phyloP scores from a whole-genome alignment of 1,139 yeast genomes.

The Magnusiomyces ingens region DNA sequence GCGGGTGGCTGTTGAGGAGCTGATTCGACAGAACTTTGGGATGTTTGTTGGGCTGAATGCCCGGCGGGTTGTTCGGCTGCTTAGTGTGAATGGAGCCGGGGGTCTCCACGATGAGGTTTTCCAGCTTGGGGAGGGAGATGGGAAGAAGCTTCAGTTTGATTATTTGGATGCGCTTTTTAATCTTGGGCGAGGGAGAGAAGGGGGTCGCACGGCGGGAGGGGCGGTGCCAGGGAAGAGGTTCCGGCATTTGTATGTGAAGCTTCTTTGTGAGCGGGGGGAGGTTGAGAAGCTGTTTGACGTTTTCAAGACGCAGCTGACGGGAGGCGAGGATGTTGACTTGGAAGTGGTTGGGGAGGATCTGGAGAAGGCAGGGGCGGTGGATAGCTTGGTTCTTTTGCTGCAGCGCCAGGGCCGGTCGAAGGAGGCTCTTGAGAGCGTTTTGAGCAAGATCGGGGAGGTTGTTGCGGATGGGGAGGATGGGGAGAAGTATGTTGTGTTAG shows the following conservation, averaged over 20 bases:
- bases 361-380: conserved; percentile 25
- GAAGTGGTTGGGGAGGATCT: conserved; percentile 29
- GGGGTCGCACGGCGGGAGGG: conserved; percentile 16
- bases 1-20: conserved; percentile 19
- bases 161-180: conserved; percentile 23
- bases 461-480: conserved; percentile 13
- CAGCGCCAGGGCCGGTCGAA: conserved; percentile 24
- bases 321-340: conserved; percentile 28
- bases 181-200: no score
- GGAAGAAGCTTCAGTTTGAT: conserved; percentile 18
- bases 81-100: conserved; percentile 21
- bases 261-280: conserved; percentile 19
- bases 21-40: conserved; percentile 21
- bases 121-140: conserved; percentile 10
- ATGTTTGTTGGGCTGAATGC: conserved; percentile 19
- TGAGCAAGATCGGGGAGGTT: conserved; percentile 24
- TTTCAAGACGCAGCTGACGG: conserved; percentile 21
- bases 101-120: conserved; percentile 24
- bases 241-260: conserved; percentile 25
- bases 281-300: conserved; percentile 20
- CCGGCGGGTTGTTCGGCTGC: conserved; percentile 20
- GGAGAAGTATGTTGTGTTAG: conserved; percentile 22
- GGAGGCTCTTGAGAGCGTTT: conserved; percentile 33
- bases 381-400: conserved; percentile 27
- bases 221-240: conserved; percentile 21